Conservation (phyloP, 371 early-diverging fungal genomes). For the Astathelohania contejeani region DNA sequence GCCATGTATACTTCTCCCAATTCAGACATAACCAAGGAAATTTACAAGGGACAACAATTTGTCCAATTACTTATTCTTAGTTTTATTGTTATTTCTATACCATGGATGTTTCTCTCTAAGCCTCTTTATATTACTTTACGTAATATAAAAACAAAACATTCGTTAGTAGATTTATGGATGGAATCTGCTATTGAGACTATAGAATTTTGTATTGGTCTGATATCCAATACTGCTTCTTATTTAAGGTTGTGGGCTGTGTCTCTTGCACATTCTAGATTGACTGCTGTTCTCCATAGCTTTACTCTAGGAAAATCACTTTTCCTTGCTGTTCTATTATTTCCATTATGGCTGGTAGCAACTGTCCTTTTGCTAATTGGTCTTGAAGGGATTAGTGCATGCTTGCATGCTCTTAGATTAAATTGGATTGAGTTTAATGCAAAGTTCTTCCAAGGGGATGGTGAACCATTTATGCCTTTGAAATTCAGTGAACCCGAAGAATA, state of each 20-base stretch:
- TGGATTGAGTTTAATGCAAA: slow-evolving; percentile 99
- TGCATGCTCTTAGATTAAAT: slow-evolving; percentile 94
- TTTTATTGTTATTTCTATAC: slow-evolving; percentile 71
- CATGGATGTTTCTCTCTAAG: slow-evolving; percentile 92
- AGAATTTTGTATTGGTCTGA: slow-evolving; percentile 88
- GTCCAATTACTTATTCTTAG: slow-evolving; percentile 68
- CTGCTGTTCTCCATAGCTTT: slow-evolving; percentile 89
- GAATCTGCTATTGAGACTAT: slow-evolving; percentile 94
- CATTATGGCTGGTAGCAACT: slow-evolving; percentile 55
- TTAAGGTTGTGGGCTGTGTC: slow-evolving; percentile 97
- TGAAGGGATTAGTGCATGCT: slow-evolving; percentile 92
- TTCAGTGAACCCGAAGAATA: too few species aligned
- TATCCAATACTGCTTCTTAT: slow-evolving; percentile 96
- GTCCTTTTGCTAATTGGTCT: slow-evolving; percentile 70
- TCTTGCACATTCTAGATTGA: slow-evolving; percentile 93
- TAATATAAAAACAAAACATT: slow-evolving; percentile 60
- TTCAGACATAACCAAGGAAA: slow-evolving; percentile 64
- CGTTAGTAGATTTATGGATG: slow-evolving; percentile 48
- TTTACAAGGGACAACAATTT: slow-evolving; percentile 54
- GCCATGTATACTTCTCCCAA: slow-evolving; percentile 90
- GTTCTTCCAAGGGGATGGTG: slow-evolving; percentile 74
- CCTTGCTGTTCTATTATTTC: slow-evolving; percentile 24
- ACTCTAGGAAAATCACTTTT: slow-evolving; percentile 59
- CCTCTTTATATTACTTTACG: slow-evolving; percentile 62
- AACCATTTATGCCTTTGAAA: slow-evolving; percentile 62